Percentiles rank a stretch among this genome's conserved stretches.
Conservation (phyloP, 2,329 filamentous ascomycete genomes). For the Nemania bipapillata region DNA sequence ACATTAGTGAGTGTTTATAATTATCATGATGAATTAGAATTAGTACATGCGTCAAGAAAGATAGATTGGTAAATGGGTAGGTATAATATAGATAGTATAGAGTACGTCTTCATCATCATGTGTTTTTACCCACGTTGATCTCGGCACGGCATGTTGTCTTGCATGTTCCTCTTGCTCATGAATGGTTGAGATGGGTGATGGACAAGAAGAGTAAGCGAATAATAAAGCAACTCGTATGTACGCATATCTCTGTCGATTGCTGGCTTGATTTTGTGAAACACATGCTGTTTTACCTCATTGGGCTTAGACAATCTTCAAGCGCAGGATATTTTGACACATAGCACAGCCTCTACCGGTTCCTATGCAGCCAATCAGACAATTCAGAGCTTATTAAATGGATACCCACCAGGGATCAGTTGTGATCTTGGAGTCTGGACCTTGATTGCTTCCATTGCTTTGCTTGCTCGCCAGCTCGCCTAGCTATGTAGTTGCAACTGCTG, state of each 20-base stretch:
- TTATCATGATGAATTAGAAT: neutral
- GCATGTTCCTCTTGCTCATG: slow-evolving; percentile 33
- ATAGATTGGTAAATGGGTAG: neutral
- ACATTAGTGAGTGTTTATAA: neutral
- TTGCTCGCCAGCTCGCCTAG: neutral
- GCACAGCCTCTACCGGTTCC: slow-evolving; percentile 26
- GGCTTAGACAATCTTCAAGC: slow-evolving; percentile 34
- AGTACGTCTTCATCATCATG: slow-evolving; percentile 6
- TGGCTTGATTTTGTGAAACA: slow-evolving; percentile 32
- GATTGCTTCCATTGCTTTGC: neutral
- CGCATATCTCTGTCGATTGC: neutral
- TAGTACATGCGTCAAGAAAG: neutral
- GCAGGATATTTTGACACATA: slow-evolving; percentile 38
- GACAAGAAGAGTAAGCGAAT: slow-evolving; percentile 35
- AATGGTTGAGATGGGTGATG: slow-evolving; percentile 21
- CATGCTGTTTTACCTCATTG: slow-evolving; percentile 34
- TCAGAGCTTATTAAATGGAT: slow-evolving; percentile 39
- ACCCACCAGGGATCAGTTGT: slow-evolving; percentile 38
- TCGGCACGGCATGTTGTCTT: slow-evolving; percentile 38
- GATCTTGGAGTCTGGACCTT: slow-evolving; percentile 27
- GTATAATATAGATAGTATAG: too few relatives aligned
- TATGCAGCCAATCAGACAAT: slow-evolving; percentile 42
- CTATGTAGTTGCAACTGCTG: too few relatives aligned
- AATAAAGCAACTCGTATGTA: slow-evolving; percentile 12
- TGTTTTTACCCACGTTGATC: slow-evolving; percentile 27